Percentiles rank a stretch among this genome's conserved stretches.
Conservation (phyloP, 768 basidiomycete genomes). For the Plicaturopsis crispa region DNA sequence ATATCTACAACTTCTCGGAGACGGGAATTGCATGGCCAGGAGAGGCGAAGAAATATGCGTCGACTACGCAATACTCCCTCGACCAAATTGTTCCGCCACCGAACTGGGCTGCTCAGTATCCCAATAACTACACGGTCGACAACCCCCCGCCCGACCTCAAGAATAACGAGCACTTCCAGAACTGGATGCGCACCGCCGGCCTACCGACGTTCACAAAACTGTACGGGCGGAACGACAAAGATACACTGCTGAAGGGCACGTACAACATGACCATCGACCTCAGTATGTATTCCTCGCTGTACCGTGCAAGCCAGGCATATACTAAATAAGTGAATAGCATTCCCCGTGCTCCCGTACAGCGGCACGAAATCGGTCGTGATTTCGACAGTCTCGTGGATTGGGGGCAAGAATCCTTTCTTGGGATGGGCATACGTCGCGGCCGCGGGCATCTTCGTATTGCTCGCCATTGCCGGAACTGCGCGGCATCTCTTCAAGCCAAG, state of each 20-base stretch:
- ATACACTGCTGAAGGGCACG: conserved; percentile 59
- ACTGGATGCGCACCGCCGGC: conserved; percentile 99
- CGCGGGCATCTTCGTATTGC: conserved; percentile 76
- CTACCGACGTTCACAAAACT: conserved; percentile 95
- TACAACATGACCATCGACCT: conserved; percentile 74
- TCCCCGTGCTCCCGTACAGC: conserved; percentile 82
- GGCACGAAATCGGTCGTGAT: conserved; percentile 97
- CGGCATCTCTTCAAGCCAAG: conserved; percentile 92
- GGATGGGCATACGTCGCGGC: conserved; percentile 97
- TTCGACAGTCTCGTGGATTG: conserved; percentile 97
- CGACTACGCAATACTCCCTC: conserved; percentile 48
- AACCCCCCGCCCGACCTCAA: conserved; percentile 68
- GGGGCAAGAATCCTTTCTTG: conserved; percentile 96
- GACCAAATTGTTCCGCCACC: conserved; percentile 82
- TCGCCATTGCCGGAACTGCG: conserved; percentile 84
- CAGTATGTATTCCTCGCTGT: conserved; percentile 61
- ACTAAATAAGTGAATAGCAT: conserved; percentile 68
- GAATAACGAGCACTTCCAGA: conserved; percentile 89
- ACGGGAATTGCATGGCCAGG: conserved; percentile 93
- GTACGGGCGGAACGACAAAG: conserved; percentile 83
- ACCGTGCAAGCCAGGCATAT: not conserved
- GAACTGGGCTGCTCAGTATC: conserved; percentile 76
- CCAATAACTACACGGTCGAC: conserved; percentile 59
- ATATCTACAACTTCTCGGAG: conserved; percentile 67
- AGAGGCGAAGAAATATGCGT: conserved; percentile 84